Evolutionary conservation across 2,329 filamentous ascomycete species (phyloP).

Genomic region (Colletotrichum australisinense): DNA sequence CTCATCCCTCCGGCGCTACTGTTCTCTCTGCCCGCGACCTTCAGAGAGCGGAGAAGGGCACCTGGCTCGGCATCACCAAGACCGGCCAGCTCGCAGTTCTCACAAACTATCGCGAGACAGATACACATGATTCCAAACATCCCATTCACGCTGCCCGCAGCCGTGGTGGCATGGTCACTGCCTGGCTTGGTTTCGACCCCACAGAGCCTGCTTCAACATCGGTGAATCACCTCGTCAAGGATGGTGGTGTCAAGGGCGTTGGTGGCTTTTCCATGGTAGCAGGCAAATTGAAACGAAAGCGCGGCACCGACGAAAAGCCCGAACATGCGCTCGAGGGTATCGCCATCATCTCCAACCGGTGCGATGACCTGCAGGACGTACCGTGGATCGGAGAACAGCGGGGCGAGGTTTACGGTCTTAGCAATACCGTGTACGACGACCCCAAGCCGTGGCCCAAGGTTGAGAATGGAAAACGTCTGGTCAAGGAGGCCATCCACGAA

Average conservation of each 20-base stretch:
- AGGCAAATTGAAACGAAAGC: slow-evolving; percentile 62
- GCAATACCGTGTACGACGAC: slow-evolving; percentile 69
- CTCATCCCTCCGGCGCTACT: slow-evolving; percentile 53
- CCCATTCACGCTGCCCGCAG: slow-evolving; percentile 67
- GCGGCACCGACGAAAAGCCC: slow-evolving; percentile 23
- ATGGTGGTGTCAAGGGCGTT: slow-evolving; percentile 67
- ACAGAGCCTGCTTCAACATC: slow-evolving; percentile 62
- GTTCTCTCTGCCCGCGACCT: slow-evolving; percentile 72
- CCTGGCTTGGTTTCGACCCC: slow-evolving; percentile 66
- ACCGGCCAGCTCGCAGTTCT: slow-evolving; percentile 71
- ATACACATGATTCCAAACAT: slow-evolving; percentile 59
- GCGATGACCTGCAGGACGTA: slow-evolving; percentile 62
- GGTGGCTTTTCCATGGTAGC: slow-evolving; percentile 77
- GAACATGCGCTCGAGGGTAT: slow-evolving; percentile 56
- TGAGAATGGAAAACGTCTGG: slow-evolving; percentile 59
- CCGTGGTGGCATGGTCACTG: slow-evolving; percentile 72
- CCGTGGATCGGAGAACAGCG: slow-evolving; percentile 67
- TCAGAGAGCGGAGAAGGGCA: slow-evolving; percentile 70
- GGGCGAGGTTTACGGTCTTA: slow-evolving; percentile 67
- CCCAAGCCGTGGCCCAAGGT: slow-evolving; percentile 72
- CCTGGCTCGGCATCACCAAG: slow-evolving; percentile 73
- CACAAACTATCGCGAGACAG: slow-evolving; percentile 74
- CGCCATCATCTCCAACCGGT: slow-evolving; percentile 72
- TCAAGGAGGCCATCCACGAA: slow-evolving; percentile 55
- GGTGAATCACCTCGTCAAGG: slow-evolving; percentile 63